Conservation (phyloP, 306 rosid genomes). For the Comarum palustre region DNA sequence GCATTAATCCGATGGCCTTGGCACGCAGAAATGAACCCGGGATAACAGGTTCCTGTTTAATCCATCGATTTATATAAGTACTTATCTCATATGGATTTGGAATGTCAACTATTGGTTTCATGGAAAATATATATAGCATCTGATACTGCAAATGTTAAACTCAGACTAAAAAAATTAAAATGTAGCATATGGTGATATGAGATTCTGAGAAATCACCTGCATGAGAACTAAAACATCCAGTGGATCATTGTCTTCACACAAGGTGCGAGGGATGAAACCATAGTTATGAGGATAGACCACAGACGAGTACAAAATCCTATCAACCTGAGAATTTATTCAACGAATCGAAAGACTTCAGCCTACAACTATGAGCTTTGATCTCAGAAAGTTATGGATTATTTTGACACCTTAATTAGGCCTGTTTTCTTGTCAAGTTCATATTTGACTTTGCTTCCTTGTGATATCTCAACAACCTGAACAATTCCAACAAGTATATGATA, state of each 20-base stretch:
- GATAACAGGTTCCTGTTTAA: constrained; percentile 64
- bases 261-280: constrained; percentile 87
- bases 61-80: constrained; percentile 19
- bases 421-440: constrained; percentile 97
- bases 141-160: background rate
- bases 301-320: constrained; percentile 81
- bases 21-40: constrained; percentile 81
- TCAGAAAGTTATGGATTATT: background rate
- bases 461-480: constrained; percentile 82
- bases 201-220: constrained; percentile 52
- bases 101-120: background rate
- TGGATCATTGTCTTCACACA: constrained; percentile 98
- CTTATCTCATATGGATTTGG: background rate
- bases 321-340: constrained; percentile 58
- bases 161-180: background rate
- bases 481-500: constrained; percentile 30
- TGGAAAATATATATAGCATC: background rate
- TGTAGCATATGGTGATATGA: background rate
- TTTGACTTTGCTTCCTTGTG: constrained; percentile 94
- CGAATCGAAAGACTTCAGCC: background rate
- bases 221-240: constrained; percentile 86
- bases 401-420: constrained; percentile 80
- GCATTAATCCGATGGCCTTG: constrained; percentile 78
- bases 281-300: constrained; percentile 96
- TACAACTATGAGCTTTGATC: constrained; percentile 8